Percentiles rank a stretch among this genome's conserved stretches.
Evolutionary conservation across 73 alveolate species (phyloP).

Genomic region (Paramecium sonneborni): DNA sequence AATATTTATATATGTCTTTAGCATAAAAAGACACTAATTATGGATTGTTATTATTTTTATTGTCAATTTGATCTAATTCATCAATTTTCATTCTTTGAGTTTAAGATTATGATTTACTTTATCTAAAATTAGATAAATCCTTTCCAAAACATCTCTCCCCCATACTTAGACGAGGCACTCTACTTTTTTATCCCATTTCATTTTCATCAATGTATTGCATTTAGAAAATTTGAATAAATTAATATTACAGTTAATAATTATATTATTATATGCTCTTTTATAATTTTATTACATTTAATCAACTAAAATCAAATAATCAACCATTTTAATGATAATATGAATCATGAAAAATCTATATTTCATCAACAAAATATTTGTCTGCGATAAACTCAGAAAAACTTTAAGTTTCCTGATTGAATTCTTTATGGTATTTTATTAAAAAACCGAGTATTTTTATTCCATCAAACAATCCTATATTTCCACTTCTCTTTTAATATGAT

Average conservation of each 20-base stretch:
- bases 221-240: conserved; percentile 26
- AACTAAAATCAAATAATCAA: not conserved
- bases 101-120: conserved; percentile 22
- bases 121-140: not conserved
- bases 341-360: not conserved
- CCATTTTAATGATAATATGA: not conserved
- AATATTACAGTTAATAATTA: conserved; percentile 28
- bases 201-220: conserved; percentile 17
- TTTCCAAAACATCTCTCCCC: conserved; percentile 39
- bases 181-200: not conserved
- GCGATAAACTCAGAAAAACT: not conserved
- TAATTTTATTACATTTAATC: not conserved
- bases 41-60: not conserved
- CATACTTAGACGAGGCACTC: conserved; percentile 22
- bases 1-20: not conserved
- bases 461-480: not conserved
- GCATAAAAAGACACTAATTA: conserved; percentile 9
- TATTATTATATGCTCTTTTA: not conserved
- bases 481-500: not conserved
- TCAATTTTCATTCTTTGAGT: not conserved
- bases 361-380: not conserved
- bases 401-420: not conserved
- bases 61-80: conserved; percentile 1
- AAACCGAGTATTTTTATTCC: conserved; percentile 1
- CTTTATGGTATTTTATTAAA: not conserved